Conservation (phyloP, 352 stramenopile genomes). For the Phytopythium boreale region DNA sequence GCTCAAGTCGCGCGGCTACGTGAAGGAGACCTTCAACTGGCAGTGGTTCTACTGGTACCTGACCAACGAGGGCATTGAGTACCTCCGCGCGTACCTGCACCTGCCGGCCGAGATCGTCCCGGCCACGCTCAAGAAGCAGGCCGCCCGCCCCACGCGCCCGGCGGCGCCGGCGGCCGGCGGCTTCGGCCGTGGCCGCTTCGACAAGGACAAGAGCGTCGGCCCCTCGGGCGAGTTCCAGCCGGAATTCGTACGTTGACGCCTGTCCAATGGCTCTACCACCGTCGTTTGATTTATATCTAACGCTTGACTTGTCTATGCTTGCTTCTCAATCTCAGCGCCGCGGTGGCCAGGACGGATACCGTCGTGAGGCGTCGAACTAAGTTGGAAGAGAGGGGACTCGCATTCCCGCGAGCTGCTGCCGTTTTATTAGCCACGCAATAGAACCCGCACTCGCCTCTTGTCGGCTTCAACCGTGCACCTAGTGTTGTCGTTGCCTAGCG, state of each 20-base stretch:
- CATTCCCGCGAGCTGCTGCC: background rate
- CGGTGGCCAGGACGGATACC: constrained; percentile 85
- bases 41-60: constrained; percentile 99
- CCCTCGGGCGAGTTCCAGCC: constrained; percentile 88
- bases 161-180: constrained; percentile 69
- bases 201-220: constrained; percentile 89
- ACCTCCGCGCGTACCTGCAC: constrained; percentile 97
- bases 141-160: constrained; percentile 74
- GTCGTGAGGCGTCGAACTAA: constrained; percentile 86
- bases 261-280: background rate
- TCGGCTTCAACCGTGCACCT: constrained; percentile 38
- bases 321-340: constrained; percentile 32
- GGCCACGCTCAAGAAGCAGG: constrained; percentile 97
- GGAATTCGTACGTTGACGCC: constrained; percentile 69
- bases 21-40: constrained; percentile 99
- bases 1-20: constrained; percentile 96
- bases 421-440: constrained; percentile 55
- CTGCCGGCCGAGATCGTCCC: constrained; percentile 98
- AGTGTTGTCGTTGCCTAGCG: background rate
- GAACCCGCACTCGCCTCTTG: constrained; percentile 50
- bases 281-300: constrained; percentile 3
- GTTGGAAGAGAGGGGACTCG: constrained; percentile 45
- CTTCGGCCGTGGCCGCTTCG: constrained; percentile 83
- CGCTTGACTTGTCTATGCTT: background rate
- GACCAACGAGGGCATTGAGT: constrained; percentile 98